These are phyloP conservation scores for Umbilicaria muhlenbergii DNA, from an alignment of 495 filamentous ascomycete genomes.

Conservation along the genomic window DNA sequence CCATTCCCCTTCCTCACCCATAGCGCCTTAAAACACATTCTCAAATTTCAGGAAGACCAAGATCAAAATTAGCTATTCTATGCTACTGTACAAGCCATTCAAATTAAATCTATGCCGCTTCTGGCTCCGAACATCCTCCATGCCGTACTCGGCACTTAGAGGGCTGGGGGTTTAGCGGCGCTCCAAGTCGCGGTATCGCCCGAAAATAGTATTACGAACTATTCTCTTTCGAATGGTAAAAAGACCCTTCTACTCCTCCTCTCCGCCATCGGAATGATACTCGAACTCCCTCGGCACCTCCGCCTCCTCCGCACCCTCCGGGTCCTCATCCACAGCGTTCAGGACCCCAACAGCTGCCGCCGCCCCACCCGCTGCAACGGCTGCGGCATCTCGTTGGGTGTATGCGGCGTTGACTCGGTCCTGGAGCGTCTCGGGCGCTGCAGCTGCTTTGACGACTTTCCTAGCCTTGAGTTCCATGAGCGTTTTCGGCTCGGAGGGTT, in stretches of 20 bases:
- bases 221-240: no score
- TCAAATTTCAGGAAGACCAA: no score
- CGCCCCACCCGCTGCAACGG: constrained; percentile 30
- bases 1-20: no score
- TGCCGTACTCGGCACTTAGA: no score
- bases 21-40: no score
- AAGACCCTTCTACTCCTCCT: constrained; percentile 24
- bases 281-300: constrained; percentile 67
- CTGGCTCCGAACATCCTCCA: no score
- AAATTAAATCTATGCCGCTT: no score
- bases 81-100: no score
- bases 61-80: no score
- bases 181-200: no score
- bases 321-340: constrained; percentile 73
- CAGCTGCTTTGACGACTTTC: constrained; percentile 48
- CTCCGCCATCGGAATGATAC: constrained; percentile 64
- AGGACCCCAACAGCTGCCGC: constrained; percentile 69
- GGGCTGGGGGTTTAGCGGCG: no score
- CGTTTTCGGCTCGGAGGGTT: constrained; percentile 58
- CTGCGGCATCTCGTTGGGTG: constrained; percentile 10
- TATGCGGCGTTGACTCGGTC: constrained; percentile 19
- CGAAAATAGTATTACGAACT: no score
- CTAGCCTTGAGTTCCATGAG: constrained; percentile 83
- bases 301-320: constrained; percentile 69
- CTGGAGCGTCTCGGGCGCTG: constrained; percentile 27